A percentile compares a stretch with the other conserved stretches of the same genome.
These are phyloP conservation scores for Amylocarpus encephaloides DNA, from an alignment of 2,329 filamentous ascomycete species.

Conservation along the genomic window DNA sequence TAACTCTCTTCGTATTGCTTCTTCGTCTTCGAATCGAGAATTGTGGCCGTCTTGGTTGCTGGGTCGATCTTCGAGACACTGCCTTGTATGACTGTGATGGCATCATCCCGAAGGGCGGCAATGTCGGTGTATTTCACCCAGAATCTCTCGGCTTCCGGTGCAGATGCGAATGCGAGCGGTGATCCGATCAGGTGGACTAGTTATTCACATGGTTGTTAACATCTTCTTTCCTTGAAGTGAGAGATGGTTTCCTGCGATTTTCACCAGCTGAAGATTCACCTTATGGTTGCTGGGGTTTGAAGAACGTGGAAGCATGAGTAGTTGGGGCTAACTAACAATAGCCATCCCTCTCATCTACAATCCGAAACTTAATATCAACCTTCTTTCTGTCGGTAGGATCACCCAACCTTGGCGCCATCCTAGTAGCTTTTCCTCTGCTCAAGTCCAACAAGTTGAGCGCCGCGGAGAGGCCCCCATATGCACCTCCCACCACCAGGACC, in stretches of 20 bases:
- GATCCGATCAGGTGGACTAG: slow-evolving; percentile 70
- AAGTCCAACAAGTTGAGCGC: slow-evolving; percentile 63
- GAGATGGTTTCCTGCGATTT: too few species aligned
- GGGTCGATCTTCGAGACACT: slow-evolving; percentile 55
- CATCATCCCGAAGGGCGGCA: slow-evolving; percentile 55
- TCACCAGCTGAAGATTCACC: not conserved
- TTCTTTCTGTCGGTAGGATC: slow-evolving; percentile 31
- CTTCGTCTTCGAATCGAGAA: slow-evolving; percentile 44
- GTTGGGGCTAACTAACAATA: slow-evolving; percentile 53
- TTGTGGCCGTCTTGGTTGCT: slow-evolving; percentile 50
- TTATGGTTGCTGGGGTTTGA: not conserved
- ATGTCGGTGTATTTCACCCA: slow-evolving; percentile 67
- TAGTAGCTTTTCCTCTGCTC: slow-evolving; percentile 43
- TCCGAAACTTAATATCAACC: slow-evolving; percentile 60
- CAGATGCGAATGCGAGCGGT: slow-evolving; percentile 62
- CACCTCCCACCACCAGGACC: slow-evolving; percentile 64
- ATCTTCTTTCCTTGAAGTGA: not conserved
- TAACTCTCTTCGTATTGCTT: slow-evolving; percentile 41
- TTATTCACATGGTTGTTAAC: not conserved
- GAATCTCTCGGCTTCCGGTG: slow-evolving; percentile 56
- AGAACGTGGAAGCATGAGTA: not conserved
- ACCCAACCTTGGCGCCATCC: slow-evolving; percentile 24
- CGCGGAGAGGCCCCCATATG: slow-evolving; percentile 64
- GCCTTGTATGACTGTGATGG: slow-evolving; percentile 60
- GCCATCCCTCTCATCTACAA: slow-evolving; percentile 77